Conservation (phyloP, 257 asterid species). For the Gentiana straminea region DNA sequence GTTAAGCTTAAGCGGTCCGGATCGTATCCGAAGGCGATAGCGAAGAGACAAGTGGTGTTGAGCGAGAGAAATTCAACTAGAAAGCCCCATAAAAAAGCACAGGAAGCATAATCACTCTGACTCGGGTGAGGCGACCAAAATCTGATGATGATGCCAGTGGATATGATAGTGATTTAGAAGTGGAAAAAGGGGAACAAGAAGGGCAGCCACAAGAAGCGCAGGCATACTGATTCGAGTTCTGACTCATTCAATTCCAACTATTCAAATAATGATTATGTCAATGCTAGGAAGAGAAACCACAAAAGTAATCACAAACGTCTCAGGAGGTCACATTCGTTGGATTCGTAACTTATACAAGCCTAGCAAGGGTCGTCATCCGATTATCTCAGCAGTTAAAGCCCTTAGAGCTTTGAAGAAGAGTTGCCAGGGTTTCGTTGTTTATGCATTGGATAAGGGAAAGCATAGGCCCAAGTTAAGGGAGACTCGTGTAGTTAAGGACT, state of each 20-base stretch:
- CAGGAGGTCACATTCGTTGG: conserved; percentile 20
- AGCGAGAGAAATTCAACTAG: conserved; percentile 33
- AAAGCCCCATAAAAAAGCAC: conserved; percentile 43
- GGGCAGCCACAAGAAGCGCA: conserved; percentile 31
- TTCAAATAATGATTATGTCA: conserved; percentile 22
- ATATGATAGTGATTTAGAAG: conserved; percentile 29
- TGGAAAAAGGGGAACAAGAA: conserved; percentile 16
- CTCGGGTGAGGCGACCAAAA: conserved; percentile 31
- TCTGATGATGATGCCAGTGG: conserved; percentile 32
- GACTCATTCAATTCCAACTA: conserved; percentile 34
- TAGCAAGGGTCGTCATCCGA: no score
- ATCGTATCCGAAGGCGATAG: conserved; percentile 40
- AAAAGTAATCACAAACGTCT: conserved; percentile 28
- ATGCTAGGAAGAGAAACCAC: conserved; percentile 13
- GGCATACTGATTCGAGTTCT: conserved; percentile 22
- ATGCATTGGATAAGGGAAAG: no score
- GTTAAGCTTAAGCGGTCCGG: conserved; percentile 53
- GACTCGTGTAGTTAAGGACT: no score
- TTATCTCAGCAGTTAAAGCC: no score
- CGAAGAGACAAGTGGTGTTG: conserved; percentile 26
- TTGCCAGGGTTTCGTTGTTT: no score
- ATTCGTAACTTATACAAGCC: no score
- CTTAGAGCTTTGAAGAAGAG: no score
- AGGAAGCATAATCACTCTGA: conserved; percentile 50
- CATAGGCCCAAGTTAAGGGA: no score